These are phyloP conservation scores for Trifolium dubium DNA, from an alignment of 306 rosid genomes.

Conservation along the genomic window DNA sequence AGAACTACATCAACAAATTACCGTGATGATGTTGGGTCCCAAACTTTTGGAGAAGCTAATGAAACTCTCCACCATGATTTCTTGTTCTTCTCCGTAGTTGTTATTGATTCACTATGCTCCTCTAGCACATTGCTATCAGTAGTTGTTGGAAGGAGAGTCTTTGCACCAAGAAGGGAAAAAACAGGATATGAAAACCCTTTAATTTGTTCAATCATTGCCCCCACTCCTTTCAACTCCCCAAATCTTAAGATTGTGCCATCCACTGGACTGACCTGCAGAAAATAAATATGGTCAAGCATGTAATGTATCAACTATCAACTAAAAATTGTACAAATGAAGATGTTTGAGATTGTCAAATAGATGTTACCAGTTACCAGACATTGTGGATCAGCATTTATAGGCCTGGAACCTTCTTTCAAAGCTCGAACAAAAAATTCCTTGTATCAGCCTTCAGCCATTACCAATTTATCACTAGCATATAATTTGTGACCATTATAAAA, in stretches of 20 bases:
- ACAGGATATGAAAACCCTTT: slow-evolving; percentile 92
- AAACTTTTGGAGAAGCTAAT: slow-evolving; percentile 83
- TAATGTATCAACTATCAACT: slow-evolving; percentile 36
- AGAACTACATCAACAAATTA: slow-evolving; percentile 48
- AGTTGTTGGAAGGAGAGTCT: slow-evolving; percentile 69
- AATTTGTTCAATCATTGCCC: slow-evolving; percentile 95
- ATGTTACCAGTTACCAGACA: slow-evolving; percentile 98
- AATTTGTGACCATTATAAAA: too few relatives aligned
- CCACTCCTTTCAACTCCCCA: slow-evolving; percentile 88
- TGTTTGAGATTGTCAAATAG: slow-evolving; percentile 45
- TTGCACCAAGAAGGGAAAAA: slow-evolving; percentile 87
- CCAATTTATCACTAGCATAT: too few relatives aligned
- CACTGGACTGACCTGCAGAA: slow-evolving; percentile 84
- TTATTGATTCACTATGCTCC: slow-evolving; percentile 57
- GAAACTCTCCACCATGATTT: slow-evolving; percentile 90
- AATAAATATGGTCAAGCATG: slow-evolving; percentile 39
- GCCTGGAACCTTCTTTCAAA: slow-evolving; percentile 92
- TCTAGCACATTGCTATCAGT: slow-evolving; percentile 51
- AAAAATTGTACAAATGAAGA: slow-evolving; percentile 35
- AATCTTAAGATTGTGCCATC: slow-evolving; percentile 85
- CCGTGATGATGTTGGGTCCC: slow-evolving; percentile 76
- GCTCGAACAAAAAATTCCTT: slow-evolving; percentile 78
- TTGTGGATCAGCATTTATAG: slow-evolving; percentile 68
- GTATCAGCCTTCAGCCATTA: too few relatives aligned
- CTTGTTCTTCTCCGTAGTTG: slow-evolving; percentile 53